A percentile compares a stretch with the other conserved stretches of the same genome.
phyloP scores from a whole-genome alignment of 768 basidiomycete species.

The Agaricus blazei region DNA sequence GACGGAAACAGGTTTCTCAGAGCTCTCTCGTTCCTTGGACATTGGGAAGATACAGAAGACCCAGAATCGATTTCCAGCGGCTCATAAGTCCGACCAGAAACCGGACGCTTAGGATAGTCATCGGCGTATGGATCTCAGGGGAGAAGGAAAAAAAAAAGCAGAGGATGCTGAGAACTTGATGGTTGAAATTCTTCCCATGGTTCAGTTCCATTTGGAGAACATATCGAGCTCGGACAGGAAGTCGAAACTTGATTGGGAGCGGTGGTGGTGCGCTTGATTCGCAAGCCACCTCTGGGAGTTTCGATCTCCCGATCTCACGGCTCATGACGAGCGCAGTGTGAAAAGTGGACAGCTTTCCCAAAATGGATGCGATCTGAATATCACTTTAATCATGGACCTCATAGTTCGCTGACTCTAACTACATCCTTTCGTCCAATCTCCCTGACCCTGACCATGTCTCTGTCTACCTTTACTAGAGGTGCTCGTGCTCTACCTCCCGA shows the following conservation, averaged over 20 bases:
- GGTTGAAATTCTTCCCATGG: conserved; percentile 1
- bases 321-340: background rate
- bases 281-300: background rate
- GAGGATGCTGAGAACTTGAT: background rate
- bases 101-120: background rate
- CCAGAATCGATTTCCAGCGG: background rate
- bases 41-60: background rate
- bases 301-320: conserved; percentile 2
- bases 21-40: background rate
- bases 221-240: too few species aligned
- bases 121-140: conserved; percentile 3
- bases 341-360: background rate
- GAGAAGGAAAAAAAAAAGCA: background rate
- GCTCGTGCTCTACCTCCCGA: conserved; percentile 17
- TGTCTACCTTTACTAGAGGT: conserved; percentile 2
- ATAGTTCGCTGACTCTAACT: background rate
- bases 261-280: background rate
- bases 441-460: background rate
- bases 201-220: background rate
- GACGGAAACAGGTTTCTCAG: background rate
- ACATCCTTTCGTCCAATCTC: background rate
- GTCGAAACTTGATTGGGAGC: too few species aligned
- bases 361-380: background rate
- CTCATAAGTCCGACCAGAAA: background rate
- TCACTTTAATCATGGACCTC: background rate